Base-by-base conservation (phyloP, 768 basidiomycete species). In the Lepiota venenata region DNA sequence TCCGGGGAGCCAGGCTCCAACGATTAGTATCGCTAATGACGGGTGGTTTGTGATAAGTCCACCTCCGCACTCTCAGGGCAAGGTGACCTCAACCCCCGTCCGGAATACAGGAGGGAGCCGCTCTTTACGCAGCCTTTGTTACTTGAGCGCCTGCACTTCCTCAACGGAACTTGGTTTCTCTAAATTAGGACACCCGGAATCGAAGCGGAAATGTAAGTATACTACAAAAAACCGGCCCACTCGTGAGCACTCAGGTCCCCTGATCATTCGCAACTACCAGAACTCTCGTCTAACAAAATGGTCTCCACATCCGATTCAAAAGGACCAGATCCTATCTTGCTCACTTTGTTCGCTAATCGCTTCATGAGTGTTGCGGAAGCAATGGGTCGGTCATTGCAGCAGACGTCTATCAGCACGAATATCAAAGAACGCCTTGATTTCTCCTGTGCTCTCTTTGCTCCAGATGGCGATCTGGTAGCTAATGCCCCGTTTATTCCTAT, bases 291-390 rank as follows among this genome's bases (percentile, higher is more conserved):
- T 53, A 48, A 36, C 56, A 55, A 50, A 37, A 64, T 64, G 60
- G 22, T 59, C 38, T 40, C 27, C 22, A 29, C 59, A 41, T 16
- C 39, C 44, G 11, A 18, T 27, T 52, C 35, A 45, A 72, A 76
- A 63, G 79, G 77, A 15, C 86, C 91, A 10, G 93, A 96, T 66
- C 90, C 92, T 0, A 91, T 95, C 59, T 74, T 93, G 27, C 76
- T 97, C 43, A 92, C 93, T 1, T 82, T 98, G 48, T 98, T 97
- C 62, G 91, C 93, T 10, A 95, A 97, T 64, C 88, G 95, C 41
- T 95, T 98, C 73, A 98, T 98, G 95, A 91, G 91, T 62, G 91
- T 98, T 16, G 93, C 93, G 8, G 93, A 96, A 66, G 93, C 93
- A 9, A 97, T 96, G 93, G 94, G 93, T 9, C 78, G 90, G 46